Evolutionary conservation across 2,329 filamentous ascomycete species (phyloP).

Genomic region (Fusarium chaquense): DNA sequence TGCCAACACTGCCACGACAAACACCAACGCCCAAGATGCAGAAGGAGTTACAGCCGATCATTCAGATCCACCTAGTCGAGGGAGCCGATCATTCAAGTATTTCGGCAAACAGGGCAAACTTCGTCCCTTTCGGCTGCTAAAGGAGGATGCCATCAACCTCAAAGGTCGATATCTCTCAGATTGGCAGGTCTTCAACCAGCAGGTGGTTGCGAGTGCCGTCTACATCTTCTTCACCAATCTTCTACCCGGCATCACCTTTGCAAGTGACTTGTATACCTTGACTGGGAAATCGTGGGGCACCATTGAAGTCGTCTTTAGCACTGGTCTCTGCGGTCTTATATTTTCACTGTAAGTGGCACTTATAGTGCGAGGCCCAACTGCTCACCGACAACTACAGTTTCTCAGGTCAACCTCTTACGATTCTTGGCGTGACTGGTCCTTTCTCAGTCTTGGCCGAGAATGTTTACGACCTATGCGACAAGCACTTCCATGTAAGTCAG

Average conservation of each 20-base stretch:
- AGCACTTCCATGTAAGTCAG: slow-evolving; percentile 63
- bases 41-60: neutral
- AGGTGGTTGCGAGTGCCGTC: slow-evolving; percentile 71
- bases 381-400: slow-evolving; percentile 48
- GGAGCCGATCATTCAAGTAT: slow-evolving; percentile 27
- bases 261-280: slow-evolving; percentile 71
- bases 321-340: slow-evolving; percentile 71
- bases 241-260: slow-evolving; percentile 75
- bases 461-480: slow-evolving; percentile 69
- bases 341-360: slow-evolving; percentile 65
- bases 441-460: slow-evolving; percentile 76
- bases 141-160: slow-evolving; percentile 61
- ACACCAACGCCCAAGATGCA: slow-evolving; percentile 14
- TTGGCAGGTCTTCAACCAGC: slow-evolving; percentile 71
- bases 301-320: slow-evolving; percentile 75
- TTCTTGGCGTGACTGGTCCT: slow-evolving; percentile 73
- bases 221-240: slow-evolving; percentile 77
- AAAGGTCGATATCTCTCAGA: slow-evolving; percentile 63
- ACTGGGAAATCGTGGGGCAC: slow-evolving; percentile 74
- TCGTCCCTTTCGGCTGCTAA: slow-evolving; percentile 65
- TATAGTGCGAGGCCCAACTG: neutral
- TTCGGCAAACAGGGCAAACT: slow-evolving; percentile 58
- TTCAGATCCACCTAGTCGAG: neutral
- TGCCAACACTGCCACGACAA: slow-evolving; percentile 21
- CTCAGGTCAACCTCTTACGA: slow-evolving; percentile 73